A percentile compares a stretch with the other conserved stretches of the same genome.
phyloP scores from a whole-genome alignment of 1,284 basidiomycete genomes.

The Xanthoconium separans region DNA sequence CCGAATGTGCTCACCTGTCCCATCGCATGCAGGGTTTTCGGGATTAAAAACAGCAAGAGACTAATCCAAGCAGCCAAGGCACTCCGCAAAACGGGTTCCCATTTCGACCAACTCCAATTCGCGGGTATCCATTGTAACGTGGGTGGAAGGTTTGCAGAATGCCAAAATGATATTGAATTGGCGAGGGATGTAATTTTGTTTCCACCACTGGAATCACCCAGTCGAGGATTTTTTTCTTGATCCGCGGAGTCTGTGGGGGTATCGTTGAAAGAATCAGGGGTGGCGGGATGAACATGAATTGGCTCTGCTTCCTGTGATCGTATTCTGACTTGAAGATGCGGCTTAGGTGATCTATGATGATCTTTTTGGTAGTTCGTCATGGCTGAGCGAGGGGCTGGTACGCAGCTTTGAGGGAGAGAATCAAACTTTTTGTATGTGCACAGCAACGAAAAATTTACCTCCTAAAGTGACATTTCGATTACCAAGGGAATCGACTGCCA shows the following conservation, averaged over 20 bases:
- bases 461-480: no score
- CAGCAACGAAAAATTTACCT: not conserved
- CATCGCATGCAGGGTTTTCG: slow-evolving; percentile 46
- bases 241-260: not conserved
- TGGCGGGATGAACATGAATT: not conserved
- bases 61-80: slow-evolving; percentile 65
- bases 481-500: no score
- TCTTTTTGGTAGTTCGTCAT: not conserved
- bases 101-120: slow-evolving; percentile 56
- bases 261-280: slow-evolving; percentile 1
- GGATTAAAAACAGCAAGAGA: slow-evolving; percentile 61
- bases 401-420: not conserved
- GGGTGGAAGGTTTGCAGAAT: slow-evolving; percentile 19
- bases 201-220: not conserved
- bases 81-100: slow-evolving; percentile 67
- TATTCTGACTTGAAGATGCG: slow-evolving; percentile 7
- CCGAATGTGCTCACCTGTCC: slow-evolving; percentile 51
- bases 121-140: slow-evolving; percentile 53
- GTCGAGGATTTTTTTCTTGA: slow-evolving; percentile 1
- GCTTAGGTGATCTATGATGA: not conserved
- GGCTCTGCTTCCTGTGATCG: not conserved
- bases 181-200: not conserved
- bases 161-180: not conserved
- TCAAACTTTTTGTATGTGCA: no score
- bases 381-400: not conserved